phyloP scores from a whole-genome alignment of 805 yeast species.

The Metschnikowia continentalis region DNA sequence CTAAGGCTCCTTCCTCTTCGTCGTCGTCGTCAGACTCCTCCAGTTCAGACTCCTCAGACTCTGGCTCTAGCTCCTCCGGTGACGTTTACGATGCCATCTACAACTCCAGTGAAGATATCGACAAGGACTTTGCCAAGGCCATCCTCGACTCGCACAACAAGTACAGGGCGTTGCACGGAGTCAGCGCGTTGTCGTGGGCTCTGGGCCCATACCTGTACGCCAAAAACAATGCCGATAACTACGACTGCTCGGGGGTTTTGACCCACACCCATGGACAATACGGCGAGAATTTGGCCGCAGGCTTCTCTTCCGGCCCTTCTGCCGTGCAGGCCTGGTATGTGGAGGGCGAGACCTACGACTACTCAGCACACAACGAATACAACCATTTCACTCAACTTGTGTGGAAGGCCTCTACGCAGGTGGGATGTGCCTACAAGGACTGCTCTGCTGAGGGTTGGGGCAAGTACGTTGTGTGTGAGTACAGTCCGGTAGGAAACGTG shows the following conservation, averaged over 20 bases:
- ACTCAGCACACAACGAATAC: conserved; percentile 22
- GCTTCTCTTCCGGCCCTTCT: conserved; percentile 25
- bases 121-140: conserved; percentile 25
- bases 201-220: conserved; percentile 31
- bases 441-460: conserved; percentile 31
- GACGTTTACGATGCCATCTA: conserved; percentile 18
- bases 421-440: conserved; percentile 32
- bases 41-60: neutral
- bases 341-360: conserved; percentile 31
- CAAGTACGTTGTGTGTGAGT: conserved; percentile 30
- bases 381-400: conserved; percentile 32
- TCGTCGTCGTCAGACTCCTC: neutral
- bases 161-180: conserved; percentile 30
- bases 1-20: too few relatives aligned
- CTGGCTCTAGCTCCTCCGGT: conserved; percentile 6
- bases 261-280: conserved; percentile 36
- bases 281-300: conserved; percentile 42
- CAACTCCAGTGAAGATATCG: conserved; percentile 21
- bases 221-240: conserved; percentile 29
- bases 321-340: conserved; percentile 40
- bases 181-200: conserved; percentile 29
- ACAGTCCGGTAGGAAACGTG: conserved; percentile 34
- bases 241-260: conserved; percentile 35
- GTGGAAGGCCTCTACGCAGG: conserved; percentile 27
- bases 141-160: conserved; percentile 33